Conservation (phyloP, 352 stramenopile genomes). For the Pythium volutum region DNA sequence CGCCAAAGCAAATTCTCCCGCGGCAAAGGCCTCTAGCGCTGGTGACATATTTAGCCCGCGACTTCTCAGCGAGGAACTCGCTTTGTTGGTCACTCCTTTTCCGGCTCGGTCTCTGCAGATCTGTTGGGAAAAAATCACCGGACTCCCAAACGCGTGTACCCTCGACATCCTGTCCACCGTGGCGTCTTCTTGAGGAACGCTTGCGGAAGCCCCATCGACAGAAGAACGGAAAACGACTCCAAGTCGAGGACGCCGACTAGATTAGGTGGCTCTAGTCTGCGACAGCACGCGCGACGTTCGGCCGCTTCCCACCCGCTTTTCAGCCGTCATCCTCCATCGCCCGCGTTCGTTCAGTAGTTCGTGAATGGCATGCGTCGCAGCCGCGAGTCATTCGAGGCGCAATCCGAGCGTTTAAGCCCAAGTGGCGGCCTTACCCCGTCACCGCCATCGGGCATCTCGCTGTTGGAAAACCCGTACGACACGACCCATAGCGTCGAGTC, state of each 20-base stretch:
- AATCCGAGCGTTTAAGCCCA: not conserved
- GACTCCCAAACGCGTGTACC: not conserved
- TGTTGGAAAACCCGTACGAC: slow-evolving; percentile 24
- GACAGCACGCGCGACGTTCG: not conserved
- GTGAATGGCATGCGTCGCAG: slow-evolving; percentile 20
- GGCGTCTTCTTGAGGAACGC: not conserved
- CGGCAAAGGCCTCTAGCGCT: too few relatives aligned
- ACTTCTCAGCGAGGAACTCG: not conserved
- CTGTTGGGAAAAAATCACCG: not conserved
- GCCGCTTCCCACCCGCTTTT: not conserved
- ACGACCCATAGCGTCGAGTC: slow-evolving; percentile 22
- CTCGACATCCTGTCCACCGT: not conserved
- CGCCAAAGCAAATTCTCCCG: not conserved
- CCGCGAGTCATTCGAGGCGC: slow-evolving; percentile 21
- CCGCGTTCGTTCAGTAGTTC: not conserved
- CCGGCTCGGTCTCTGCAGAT: not conserved
- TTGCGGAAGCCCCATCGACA: not conserved
- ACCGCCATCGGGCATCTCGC: slow-evolving; percentile 17
- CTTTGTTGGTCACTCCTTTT: not conserved
- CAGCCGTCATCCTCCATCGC: not conserved
- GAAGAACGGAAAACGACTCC: not conserved
- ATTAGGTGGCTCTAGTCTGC: too few relatives aligned
- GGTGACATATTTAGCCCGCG: not conserved
- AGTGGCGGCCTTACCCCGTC: slow-evolving; percentile 5
- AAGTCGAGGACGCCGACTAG: not conserved